Evolutionary conservation across 768 basidiomycete species (phyloP).

Genomic region (Phaeotremella skinneri): DNA sequence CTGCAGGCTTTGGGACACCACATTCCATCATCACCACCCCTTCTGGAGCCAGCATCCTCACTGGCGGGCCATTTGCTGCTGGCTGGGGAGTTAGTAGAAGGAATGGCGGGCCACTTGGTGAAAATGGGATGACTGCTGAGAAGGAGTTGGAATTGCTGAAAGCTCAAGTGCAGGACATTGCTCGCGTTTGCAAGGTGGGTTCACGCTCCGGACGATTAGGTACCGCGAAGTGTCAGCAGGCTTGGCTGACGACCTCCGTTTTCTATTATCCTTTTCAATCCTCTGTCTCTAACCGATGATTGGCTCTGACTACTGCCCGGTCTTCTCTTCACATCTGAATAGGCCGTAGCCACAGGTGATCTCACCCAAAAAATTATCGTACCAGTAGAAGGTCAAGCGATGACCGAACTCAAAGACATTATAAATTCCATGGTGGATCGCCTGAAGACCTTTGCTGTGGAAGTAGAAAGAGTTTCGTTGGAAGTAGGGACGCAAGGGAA

Average conservation of each 20-base stretch:
- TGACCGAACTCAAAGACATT: conserved; percentile 71
- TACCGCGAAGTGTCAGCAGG: too few relatives aligned
- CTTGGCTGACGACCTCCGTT: too few relatives aligned
- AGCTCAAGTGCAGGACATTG: conserved; percentile 79
- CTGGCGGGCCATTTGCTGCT: conserved; percentile 31
- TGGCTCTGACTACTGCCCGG: too few relatives aligned
- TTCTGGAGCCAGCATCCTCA: conserved; percentile 27
- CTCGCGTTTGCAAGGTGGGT: conserved; percentile 66
- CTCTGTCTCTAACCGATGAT: too few relatives aligned
- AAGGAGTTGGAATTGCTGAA: conserved; percentile 74
- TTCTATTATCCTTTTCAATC: too few relatives aligned
- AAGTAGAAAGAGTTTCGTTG: conserved; percentile 74
- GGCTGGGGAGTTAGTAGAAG: conserved; percentile 18
- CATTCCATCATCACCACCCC: conserved; percentile 28
- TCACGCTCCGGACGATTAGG: conserved; percentile 2
- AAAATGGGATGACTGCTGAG: conserved; percentile 47
- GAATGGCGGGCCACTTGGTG: conserved; percentile 12
- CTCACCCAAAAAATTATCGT: conserved; percentile 76
- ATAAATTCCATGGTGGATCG: conserved; percentile 60
- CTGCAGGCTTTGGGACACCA: neutral
- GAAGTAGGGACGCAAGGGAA: conserved; percentile 60
- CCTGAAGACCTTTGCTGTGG: conserved; percentile 83
- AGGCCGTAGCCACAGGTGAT: conserved; percentile 71
- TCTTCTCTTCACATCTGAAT: conserved; percentile 10
- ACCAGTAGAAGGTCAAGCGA: conserved; percentile 71